Percentiles rank a stretch among this genome's conserved stretches.
These are phyloP conservation scores for Comarum palustre DNA, from an alignment of 306 rosid genomes.

Conservation along the genomic window DNA sequence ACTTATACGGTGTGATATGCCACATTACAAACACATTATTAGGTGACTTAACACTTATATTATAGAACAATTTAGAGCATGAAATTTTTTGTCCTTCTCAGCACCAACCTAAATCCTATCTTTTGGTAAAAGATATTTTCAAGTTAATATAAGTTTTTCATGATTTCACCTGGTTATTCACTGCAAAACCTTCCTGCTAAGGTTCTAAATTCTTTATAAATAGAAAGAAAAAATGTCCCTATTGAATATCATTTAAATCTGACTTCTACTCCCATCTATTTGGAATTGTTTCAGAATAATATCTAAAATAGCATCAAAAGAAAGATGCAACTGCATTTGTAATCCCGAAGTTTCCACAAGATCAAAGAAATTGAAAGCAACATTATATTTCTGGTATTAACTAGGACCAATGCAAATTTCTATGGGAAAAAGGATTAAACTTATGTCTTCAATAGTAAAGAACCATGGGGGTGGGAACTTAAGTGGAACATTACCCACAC, in stretches of 20 bases:
- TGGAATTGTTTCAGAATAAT: not conserved
- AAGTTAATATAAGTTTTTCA: not conserved
- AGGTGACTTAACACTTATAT: not conserved
- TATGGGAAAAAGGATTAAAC: not conserved
- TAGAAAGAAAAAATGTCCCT: not conserved
- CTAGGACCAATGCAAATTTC: not conserved
- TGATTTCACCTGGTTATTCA: not conserved
- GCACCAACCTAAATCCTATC: not conserved
- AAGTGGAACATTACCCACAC: not conserved
- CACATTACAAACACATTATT: not conserved
- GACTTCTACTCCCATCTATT: not conserved
- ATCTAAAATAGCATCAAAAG: not conserved
- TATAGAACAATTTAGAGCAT: not conserved
- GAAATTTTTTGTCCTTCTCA: not conserved
- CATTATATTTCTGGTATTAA: not conserved
- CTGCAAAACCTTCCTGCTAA: not conserved
- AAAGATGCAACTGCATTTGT: conserved; percentile 1
- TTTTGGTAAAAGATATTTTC: not conserved
- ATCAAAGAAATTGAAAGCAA: not conserved
- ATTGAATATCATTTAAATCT: not conserved
- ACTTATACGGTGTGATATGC: not conserved
- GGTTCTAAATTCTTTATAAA: not conserved
- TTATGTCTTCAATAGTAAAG: not conserved
- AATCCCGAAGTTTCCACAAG: not conserved
- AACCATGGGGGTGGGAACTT: not conserved